Conservation (phyloP, 441 rosid genomes). For the Populus trichocarpa region DNA sequence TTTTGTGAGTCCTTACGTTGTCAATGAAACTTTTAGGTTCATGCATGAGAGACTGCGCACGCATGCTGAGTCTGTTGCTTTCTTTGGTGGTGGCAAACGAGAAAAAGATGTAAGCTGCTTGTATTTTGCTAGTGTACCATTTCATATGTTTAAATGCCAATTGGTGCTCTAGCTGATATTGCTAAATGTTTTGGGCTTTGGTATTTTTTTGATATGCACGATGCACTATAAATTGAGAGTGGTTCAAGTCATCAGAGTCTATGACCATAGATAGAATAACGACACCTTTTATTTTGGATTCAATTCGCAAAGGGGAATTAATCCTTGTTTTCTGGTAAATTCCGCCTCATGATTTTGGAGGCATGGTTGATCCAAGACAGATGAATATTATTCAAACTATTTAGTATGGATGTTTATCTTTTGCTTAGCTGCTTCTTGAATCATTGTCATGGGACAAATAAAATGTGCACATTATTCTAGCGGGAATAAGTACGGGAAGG, state of each 20-base stretch:
- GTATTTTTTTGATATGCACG: not conserved
- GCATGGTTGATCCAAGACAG: not conserved
- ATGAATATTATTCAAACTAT: not conserved
- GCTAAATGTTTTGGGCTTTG: slow-evolving; percentile 9
- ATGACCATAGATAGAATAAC: not conserved
- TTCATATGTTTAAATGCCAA: slow-evolving; percentile 10
- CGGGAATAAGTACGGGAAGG: not conserved
- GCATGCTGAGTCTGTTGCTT: slow-evolving; percentile 99
- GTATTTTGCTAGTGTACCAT: not conserved
- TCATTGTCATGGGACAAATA: not conserved
- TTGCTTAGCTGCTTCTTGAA: not conserved
- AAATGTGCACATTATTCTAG: not conserved
- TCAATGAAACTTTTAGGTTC: slow-evolving; percentile 53
- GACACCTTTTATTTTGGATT: not conserved
- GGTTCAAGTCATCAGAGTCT: not conserved
- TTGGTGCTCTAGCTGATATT: slow-evolving; percentile 7
- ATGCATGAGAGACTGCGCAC: slow-evolving; percentile 97
- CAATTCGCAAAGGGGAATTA: not conserved
- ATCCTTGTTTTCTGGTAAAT: not conserved
- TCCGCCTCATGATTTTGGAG: not conserved
- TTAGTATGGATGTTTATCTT: not conserved
- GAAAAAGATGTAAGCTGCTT: slow-evolving; percentile 88
- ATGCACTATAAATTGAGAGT: not conserved
- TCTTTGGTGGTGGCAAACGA: slow-evolving; percentile 99
- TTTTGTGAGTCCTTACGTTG: slow-evolving; percentile 18